These are phyloP conservation scores for Knufia petricola DNA, from an alignment of 2,329 filamentous ascomycete genomes.

Conservation along the genomic window DNA sequence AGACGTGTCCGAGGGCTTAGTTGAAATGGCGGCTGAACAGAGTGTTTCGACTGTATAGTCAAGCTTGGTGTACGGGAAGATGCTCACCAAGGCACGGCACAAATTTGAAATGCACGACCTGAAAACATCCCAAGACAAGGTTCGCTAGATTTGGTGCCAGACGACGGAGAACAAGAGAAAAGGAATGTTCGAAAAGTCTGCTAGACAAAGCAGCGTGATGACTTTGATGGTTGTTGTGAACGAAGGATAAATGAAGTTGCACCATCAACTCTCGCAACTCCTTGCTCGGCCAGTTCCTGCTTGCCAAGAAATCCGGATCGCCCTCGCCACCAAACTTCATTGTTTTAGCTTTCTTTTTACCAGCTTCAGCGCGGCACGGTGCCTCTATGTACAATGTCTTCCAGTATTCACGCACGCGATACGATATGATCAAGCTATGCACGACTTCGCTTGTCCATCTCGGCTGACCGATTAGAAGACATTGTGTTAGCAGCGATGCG, in stretches of 20 bases:
- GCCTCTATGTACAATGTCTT: slow-evolving; percentile 9
- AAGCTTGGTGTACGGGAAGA: slow-evolving; percentile 2
- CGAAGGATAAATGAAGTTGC: slow-evolving; percentile 5
- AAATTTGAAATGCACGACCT: slow-evolving; percentile 1
- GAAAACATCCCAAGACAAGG: slow-evolving; percentile 3
- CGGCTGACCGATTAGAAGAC: not conserved
- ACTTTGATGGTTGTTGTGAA: slow-evolving; percentile 5
- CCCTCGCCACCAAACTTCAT: slow-evolving; percentile 4
- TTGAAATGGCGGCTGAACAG: not conserved
- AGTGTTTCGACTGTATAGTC: not conserved
- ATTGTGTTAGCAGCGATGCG: not conserved
- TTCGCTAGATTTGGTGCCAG: not conserved
- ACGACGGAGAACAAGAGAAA: not conserved
- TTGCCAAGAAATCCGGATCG: slow-evolving; percentile 3
- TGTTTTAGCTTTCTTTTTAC: not conserved
- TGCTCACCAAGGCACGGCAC: not conserved
- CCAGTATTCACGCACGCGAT: not conserved
- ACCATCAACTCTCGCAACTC: slow-evolving; percentile 2
- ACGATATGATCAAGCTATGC: slow-evolving; percentile 1
- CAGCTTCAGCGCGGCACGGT: not conserved
- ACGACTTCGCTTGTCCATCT: not conserved
- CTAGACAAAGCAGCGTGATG: slow-evolving; percentile 3
- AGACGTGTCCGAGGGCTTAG: not conserved
- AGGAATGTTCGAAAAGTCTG: not conserved
- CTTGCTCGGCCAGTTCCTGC: slow-evolving; percentile 2